phyloP scores from a whole-genome alignment of 257 asterid genomes.

The Agastache rugosa region DNA sequence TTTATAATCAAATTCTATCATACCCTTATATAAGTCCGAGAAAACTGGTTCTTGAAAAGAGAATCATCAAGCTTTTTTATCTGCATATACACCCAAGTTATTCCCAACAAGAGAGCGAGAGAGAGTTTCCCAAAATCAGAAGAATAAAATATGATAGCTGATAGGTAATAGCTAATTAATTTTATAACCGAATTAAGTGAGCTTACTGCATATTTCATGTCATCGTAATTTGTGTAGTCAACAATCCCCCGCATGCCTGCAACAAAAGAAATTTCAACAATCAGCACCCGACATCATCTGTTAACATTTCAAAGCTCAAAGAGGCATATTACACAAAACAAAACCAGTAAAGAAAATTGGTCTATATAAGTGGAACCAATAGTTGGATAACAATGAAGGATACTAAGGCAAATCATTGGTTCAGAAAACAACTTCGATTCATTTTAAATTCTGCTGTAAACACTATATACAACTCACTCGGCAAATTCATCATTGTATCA shows the following conservation, averaged over 20 bases:
- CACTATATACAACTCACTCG: not conserved
- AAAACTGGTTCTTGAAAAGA: constrained; percentile 71
- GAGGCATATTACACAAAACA: not conserved
- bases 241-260: constrained; percentile 81
- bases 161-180: not conserved
- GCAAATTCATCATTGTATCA: not conserved
- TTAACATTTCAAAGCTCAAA: not conserved
- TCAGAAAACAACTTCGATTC: not conserved
- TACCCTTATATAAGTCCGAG: constrained; percentile 78
- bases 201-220: constrained; percentile 72
- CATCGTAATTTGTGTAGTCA: constrained; percentile 74
- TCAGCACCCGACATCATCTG: not conserved
- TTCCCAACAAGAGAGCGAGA: constrained; percentile 22
- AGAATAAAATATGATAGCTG: not conserved
- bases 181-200: not conserved
- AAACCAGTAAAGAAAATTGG: not conserved
- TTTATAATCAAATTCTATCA: constrained; percentile 25
- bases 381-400: not conserved
- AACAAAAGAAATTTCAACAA: not conserved
- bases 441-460: not conserved
- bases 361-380: not conserved
- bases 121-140: not conserved
- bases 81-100: constrained; percentile 36
- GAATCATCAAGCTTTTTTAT: constrained; percentile 86
- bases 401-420: not conserved